These are phyloP conservation scores for Phytophthora pistaciae DNA, from an alignment of 352 stramenopile species.

Conservation along the genomic window DNA sequence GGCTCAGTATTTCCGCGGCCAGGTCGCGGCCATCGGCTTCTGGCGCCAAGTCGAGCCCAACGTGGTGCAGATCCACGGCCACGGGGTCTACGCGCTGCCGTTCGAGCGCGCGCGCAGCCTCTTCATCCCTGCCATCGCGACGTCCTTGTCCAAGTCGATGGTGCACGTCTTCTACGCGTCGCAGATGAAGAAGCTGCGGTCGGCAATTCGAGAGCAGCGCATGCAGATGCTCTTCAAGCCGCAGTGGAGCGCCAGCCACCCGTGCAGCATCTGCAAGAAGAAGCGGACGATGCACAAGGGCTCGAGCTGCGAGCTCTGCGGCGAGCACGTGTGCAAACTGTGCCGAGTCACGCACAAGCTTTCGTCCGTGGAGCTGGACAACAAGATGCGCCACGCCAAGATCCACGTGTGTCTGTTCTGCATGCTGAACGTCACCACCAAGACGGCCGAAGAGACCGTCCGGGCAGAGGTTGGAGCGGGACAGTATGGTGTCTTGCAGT, in stretches of 20 bases:
- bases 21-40: slow-evolving; percentile 34
- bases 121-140: slow-evolving; percentile 32
- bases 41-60: slow-evolving; percentile 31
- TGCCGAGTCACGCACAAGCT: slow-evolving; percentile 35
- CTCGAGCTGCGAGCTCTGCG: slow-evolving; percentile 31
- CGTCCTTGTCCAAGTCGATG: slow-evolving; percentile 34
- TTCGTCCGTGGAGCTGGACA: slow-evolving; percentile 34
- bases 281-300: slow-evolving; percentile 37
- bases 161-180: slow-evolving; percentile 38
- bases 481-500: slow-evolving; percentile 28
- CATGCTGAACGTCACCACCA: slow-evolving; percentile 24
- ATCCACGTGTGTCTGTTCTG: slow-evolving; percentile 34
- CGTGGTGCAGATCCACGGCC: slow-evolving; percentile 35
- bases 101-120: slow-evolving; percentile 28
- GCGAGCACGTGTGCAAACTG: slow-evolving; percentile 32
- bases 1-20: slow-evolving; percentile 26
- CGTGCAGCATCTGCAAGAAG: slow-evolving; percentile 36
- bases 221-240: slow-evolving; percentile 30
- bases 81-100: slow-evolving; percentile 25
- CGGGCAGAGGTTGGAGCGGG: slow-evolving; percentile 30
- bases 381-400: slow-evolving; percentile 34
- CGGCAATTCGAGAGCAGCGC: slow-evolving; percentile 24
- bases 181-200: slow-evolving; percentile 31
- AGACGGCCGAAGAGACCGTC: slow-evolving; percentile 21
- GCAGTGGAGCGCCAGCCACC: slow-evolving; percentile 24